A percentile compares a stretch with the other conserved stretches of the same genome.
These are phyloP conservation scores for Penicillium angulare DNA, from an alignment of 495 filamentous ascomycete species.

Conservation along the genomic window DNA sequence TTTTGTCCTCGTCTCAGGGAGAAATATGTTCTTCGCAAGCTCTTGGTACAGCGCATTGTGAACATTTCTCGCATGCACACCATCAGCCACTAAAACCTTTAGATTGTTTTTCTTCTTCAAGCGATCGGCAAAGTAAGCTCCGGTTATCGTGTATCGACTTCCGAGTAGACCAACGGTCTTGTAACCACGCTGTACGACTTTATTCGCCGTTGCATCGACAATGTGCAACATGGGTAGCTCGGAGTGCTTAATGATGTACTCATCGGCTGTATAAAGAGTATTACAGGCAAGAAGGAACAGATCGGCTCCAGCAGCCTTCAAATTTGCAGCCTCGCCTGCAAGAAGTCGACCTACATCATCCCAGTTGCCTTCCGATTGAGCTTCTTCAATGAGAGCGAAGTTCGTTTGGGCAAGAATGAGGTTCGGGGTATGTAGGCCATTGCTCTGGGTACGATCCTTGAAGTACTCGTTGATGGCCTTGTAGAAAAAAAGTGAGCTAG, in stretches of 20 bases:
- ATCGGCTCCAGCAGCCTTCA: slow-evolving; percentile 14
- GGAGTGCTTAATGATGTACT: neutral
- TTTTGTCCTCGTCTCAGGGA: slow-evolving; percentile 4
- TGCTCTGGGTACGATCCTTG: neutral
- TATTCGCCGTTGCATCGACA: slow-evolving; percentile 9
- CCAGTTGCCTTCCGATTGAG: slow-evolving; percentile 8
- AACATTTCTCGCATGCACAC: slow-evolving; percentile 2
- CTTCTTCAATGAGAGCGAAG: slow-evolving; percentile 11
- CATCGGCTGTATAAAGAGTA: slow-evolving; percentile 7
- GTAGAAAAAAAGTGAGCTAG: slow-evolving; percentile 19
- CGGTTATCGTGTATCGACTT: slow-evolving; percentile 10
- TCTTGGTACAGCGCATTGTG: neutral
- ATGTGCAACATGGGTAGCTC: slow-evolving; percentile 19
- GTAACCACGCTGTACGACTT: slow-evolving; percentile 6
- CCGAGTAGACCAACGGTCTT: slow-evolving; percentile 16
- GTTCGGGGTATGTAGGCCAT: slow-evolving; percentile 10
- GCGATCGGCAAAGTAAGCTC: neutral
- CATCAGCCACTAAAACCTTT: neutral
- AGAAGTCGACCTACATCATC: slow-evolving; percentile 7
- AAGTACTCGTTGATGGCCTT: slow-evolving; percentile 13
- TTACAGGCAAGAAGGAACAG: slow-evolving; percentile 17
- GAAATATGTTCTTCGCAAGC: slow-evolving; percentile 6
- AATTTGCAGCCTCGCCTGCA: neutral
- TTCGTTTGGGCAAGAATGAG: slow-evolving; percentile 20
- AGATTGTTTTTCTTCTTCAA: neutral